Base-by-base conservation (phyloP, 495 filamentous ascomycete species). In the Penicillium samsonianum region DNA sequence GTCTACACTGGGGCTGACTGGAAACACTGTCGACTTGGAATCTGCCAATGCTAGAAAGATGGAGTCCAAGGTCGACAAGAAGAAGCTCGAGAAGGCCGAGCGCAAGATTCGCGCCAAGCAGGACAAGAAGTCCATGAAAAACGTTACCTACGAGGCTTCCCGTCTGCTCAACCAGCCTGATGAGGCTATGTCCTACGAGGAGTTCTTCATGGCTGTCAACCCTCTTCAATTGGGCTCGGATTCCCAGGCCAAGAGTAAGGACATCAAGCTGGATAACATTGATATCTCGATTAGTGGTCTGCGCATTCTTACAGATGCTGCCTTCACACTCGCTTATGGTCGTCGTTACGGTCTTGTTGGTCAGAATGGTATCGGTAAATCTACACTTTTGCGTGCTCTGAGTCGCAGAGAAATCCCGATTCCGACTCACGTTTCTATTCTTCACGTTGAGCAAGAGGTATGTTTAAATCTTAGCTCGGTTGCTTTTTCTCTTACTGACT, bases 281-380 rank as follows among this genome's bases (percentile, higher is more conserved):
- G 94, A 99, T 77, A 88, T 98, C 46, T 85, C 91, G 41, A 96
- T 99, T 63, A 85, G 90, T 52, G 95, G 92, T 17, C 80, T 83
- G 61, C 85, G 94, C 50, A 99, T 99, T 61, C 69, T 99, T 62
- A 89, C 84, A 42, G 95, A 98, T 70, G 96, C 92, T 19, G 87
- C 82, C 19, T 73, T 99, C 46, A 97, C 92, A 2, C 81, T 99
- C 60, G 89, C 94, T 2, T 97, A 94, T 73, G 91, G 95, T 35
- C 87, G 91, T 64, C 87, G 94, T 53, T 99, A 98, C 74, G 95
- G 94, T 85, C 82, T 98, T 49, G 94, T 98, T 54, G 94, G 94
- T 80, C 88, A 97, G 78, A 99, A 99, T 82, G 94, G 94, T 91
- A 92, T 99, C 55, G 94, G 94, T 80, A 99, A 99, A 83, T 92